phyloP scores from a whole-genome alignment of 257 asterid genomes.

The Leonotis leonurus region DNA sequence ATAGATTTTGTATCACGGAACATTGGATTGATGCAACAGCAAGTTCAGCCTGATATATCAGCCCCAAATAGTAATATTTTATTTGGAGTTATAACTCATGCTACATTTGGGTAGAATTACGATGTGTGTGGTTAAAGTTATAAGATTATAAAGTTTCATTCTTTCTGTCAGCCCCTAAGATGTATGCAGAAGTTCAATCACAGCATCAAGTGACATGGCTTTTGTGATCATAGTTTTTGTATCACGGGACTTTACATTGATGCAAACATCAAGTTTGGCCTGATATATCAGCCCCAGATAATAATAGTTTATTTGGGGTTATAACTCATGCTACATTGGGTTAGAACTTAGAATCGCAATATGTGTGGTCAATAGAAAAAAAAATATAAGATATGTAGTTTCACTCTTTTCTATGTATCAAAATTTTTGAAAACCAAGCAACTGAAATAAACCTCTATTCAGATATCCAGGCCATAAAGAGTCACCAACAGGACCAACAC shows the following conservation, averaged over 20 bases:
- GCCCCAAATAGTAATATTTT: constrained; percentile 48
- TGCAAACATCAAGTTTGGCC: constrained; percentile 44
- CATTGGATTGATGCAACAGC: constrained; percentile 44
- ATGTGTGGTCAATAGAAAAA: too few relatives aligned
- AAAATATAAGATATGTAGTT: neutral
- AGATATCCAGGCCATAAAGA: neutral
- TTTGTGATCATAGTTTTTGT: constrained; percentile 41
- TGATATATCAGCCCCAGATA: constrained; percentile 53
- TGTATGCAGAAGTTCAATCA: neutral
- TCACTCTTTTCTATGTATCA: neutral
- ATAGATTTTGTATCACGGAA: constrained; percentile 33
- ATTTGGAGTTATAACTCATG: constrained; percentile 64
- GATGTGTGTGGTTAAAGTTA: neutral
- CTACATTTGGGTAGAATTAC: constrained; percentile 31
- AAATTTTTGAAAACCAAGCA: neutral
- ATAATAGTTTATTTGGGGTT: constrained; percentile 51
- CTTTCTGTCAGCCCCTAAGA: neutral
- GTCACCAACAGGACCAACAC: neutral
- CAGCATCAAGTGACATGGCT: constrained; percentile 36
- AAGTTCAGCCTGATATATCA: constrained; percentile 42
- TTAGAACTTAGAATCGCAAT: neutral
- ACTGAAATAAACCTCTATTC: neutral
- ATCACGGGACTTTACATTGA: constrained; percentile 34
- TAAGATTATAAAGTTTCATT: neutral
- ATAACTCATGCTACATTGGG: constrained; percentile 57